Evolutionary conservation across 1,284 basidiomycete species (phyloP), one percentile per base, ranked within the genome.

Genomic region (Tremellales sp.): DNA sequence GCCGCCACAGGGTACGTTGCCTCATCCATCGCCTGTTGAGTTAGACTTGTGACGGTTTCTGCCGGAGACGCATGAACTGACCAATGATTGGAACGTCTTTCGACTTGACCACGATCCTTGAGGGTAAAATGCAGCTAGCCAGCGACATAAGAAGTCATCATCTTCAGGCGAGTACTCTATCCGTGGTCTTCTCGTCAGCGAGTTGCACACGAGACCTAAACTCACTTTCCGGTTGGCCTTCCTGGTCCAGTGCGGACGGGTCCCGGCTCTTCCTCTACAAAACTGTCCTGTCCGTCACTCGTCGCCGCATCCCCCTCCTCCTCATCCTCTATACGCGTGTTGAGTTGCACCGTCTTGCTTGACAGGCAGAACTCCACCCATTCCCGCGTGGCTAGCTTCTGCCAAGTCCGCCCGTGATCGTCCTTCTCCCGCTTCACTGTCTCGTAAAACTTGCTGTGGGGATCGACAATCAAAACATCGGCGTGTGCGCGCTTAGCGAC

Each of bases 111-210:
- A 65, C n/a, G 63, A 56, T 0, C 65, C 67, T 1, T 19, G 17
- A 1, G 62, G 63, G 29, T 64, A 47, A 43, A 54, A 51, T 0
- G 49, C 54, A 1, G 68, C 70, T 0, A 73, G 57, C 23, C 61
- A 73, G 19, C 69, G 64, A 40, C 57, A 62, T 4, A 73, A 53
- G 40, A 71, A 69, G 27, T 73, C 68, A 45, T 71, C 70, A 43
- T 73, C 70, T 26, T 58, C 43, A 0, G 61, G 57, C 2, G 65
- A 61, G 45, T 69, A 73, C 5, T 70, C 68, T n/a, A 52, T 51
- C 4, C 70, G 45, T 7, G 64, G 57, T 41, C 68, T 72, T 21
- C 39, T 43, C 26, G 22, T 17, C 39, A 40, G 39, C 35, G 5
- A 35, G 22, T n/a, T 6, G 19, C 10, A n/a, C 19, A 40, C 15